Base-by-base conservation (phyloP, 2,329 filamentous ascomycete species). In the Coniochaeta sp. region DNA sequence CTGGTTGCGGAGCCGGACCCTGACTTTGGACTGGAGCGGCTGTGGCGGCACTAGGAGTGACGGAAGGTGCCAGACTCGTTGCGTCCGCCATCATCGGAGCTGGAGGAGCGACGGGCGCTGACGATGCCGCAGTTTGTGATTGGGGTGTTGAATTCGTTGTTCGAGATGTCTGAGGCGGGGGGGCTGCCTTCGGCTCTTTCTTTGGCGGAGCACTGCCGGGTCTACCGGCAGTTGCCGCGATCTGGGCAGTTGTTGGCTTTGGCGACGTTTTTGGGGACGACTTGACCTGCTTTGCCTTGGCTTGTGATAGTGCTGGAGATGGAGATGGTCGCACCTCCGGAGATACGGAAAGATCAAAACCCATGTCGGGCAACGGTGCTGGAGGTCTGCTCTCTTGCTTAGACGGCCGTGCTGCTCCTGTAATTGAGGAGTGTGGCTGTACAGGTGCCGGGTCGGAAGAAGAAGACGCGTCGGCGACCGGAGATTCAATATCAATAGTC, bases 291-390 rank as follows among this genome's bases (percentile, higher is more conserved):
- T 58, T 60, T 19, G 59, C 57, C 43, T 62, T 60, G 60, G 38
- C 58, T 68, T 69, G 17, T 1, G 63, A 62, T 5, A 65, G 63
- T 44, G 56, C 34, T 26, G 56, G 56, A 8, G 56, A 40, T 19
- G 56, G 56, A 44, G 56, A 31, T 17, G 59, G 58, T 2, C 57
- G 26, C 22, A 62, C 58, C 54, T 66, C 63, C 17, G 66, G 67
- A 47, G 66, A 66, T 2, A 47, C 58, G 12, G 66, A 58, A 33
- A 63, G 62, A 75, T 75, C 78, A 70, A 82, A 76, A 31, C 80
- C 81, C 80, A 84, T 84, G 63, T 84, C 80, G 1, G 82, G 79
- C 63, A 85, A 79, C 0, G 83, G 78, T 17, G 83, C 83, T 58
- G 81, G 74, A 16, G 79, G 74, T 65, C 76, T 78, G 36, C 66